Percentiles rank a stretch among this genome's conserved stretches.
These are phyloP conservation scores for Paramecium caudatum DNA, from an alignment of 73 alveolate genomes.

Conservation along the genomic window DNA sequence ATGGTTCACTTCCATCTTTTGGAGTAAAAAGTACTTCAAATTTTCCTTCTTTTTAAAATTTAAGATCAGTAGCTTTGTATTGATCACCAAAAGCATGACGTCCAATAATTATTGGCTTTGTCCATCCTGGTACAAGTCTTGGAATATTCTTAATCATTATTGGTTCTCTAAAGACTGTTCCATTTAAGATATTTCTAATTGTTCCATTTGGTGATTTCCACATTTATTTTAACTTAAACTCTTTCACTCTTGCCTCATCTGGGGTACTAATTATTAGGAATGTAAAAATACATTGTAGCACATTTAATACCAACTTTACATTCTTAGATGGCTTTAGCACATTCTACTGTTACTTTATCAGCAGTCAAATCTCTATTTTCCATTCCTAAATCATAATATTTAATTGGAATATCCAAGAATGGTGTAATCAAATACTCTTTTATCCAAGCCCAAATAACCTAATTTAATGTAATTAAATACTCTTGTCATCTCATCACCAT, in stretches of 20 bases:
- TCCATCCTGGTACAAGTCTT: slow-evolving; percentile 92
- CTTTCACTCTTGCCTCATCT: slow-evolving; percentile 90
- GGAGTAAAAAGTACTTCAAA: slow-evolving; percentile 83
- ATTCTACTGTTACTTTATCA: slow-evolving; percentile 90
- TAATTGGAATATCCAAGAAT: slow-evolving; percentile 85
- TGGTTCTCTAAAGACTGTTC: slow-evolving; percentile 94
- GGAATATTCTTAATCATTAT: slow-evolving; percentile 87
- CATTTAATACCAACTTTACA: slow-evolving; percentile 93
- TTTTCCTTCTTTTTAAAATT: slow-evolving; percentile 80
- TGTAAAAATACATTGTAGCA: slow-evolving; percentile 83
- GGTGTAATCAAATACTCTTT: slow-evolving; percentile 87
- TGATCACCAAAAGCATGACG: slow-evolving; percentile 92
- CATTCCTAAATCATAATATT: slow-evolving; percentile 91
- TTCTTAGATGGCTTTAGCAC: slow-evolving; percentile 88
- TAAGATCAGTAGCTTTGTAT: slow-evolving; percentile 87
- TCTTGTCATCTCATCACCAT: slow-evolving; percentile 87
- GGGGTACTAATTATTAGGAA: slow-evolving; percentile 77
- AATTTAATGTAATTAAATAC: not conserved
- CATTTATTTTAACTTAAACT: slow-evolving; percentile 86
- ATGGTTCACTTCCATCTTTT: slow-evolving; percentile 83
- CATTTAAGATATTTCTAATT: slow-evolving; percentile 87
- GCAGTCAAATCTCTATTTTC: slow-evolving; percentile 89
- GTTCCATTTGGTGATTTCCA: slow-evolving; percentile 95
- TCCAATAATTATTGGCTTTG: slow-evolving; percentile 89
- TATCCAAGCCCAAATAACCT: slow-evolving; percentile 82